phyloP scores from a whole-genome alignment of 2,329 filamentous ascomycete species.

The Coniochaeta sp. region DNA sequence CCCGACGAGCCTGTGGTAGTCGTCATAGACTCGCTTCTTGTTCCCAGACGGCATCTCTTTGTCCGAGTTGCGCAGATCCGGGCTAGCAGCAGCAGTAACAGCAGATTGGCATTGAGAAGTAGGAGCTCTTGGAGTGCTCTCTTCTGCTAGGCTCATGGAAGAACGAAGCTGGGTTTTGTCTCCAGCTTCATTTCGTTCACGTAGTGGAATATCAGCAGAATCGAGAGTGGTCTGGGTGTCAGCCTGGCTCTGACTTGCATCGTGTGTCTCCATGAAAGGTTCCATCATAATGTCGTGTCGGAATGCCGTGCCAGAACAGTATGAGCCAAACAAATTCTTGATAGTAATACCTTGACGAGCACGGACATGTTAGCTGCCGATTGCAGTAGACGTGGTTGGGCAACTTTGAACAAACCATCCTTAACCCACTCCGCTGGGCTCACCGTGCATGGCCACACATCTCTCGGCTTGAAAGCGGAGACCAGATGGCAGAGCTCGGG shows the following conservation, averaged over 20 bases:
- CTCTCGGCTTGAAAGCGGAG: constrained; percentile 58
- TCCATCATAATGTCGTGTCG: constrained; percentile 58
- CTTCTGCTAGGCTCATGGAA: background rate
- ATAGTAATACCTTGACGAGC: constrained; percentile 34
- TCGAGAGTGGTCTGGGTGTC: constrained; percentile 10
- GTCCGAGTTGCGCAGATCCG: background rate
- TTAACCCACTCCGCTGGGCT: constrained; percentile 54
- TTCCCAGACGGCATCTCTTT: background rate
- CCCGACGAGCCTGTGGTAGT: constrained; percentile 10
- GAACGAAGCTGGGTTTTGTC: background rate
- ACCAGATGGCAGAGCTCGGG: constrained; percentile 69
- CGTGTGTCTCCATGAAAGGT: constrained; percentile 11
- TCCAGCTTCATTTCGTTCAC: constrained; percentile 18
- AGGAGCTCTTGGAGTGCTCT: background rate
- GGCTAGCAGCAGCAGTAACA: background rate
- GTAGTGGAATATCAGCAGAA: constrained; percentile 1
- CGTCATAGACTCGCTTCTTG: background rate
- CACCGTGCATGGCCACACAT: constrained; percentile 79
- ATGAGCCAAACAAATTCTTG: constrained; percentile 59
- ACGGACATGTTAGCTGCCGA: background rate
- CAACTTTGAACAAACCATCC: constrained; percentile 26
- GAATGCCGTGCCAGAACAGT: constrained; percentile 57
- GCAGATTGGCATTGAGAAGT: background rate
- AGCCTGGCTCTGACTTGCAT: background rate
- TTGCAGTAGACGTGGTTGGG: background rate